These are phyloP conservation scores for Vitellaria paradoxa DNA, from an alignment of 179 eudicot species.

Conservation along the genomic window DNA sequence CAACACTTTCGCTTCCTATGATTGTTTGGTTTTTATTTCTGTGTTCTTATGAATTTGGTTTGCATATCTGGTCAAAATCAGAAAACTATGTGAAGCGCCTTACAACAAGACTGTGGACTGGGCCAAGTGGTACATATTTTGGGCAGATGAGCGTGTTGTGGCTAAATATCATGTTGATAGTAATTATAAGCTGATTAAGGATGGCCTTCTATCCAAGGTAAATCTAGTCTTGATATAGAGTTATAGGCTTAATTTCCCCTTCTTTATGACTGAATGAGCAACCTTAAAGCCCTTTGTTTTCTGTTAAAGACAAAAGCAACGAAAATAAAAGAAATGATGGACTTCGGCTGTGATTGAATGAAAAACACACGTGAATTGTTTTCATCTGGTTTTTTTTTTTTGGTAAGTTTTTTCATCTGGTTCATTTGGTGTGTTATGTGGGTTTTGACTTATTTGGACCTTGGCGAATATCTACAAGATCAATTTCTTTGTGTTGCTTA, in stretches of 20 bases:
- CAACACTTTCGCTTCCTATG: not conserved
- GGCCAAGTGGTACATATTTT: slow-evolving; percentile 87
- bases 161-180: slow-evolving; percentile 77
- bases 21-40: slow-evolving; percentile 12
- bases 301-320: not conserved
- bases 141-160: slow-evolving; percentile 91
- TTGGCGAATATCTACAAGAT: too few species aligned
- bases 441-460: too few species aligned
- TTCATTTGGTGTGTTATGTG: not conserved
- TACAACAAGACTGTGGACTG: slow-evolving; percentile 81
- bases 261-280: not conserved
- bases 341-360: not conserved
- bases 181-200: slow-evolving; percentile 86
- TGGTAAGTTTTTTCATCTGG: slow-evolving; percentile 1
- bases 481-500: not conserved
- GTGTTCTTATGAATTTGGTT: slow-evolving; percentile 13
- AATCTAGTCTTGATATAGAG: slow-evolving; percentile 1
- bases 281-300: not conserved
- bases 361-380: not conserved
- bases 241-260: not conserved
- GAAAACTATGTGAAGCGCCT: slow-evolving; percentile 80
- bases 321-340: too few species aligned
- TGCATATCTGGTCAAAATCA: slow-evolving; percentile 26
- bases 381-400: not conserved
- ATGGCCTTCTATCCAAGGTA: slow-evolving; percentile 77